Evolutionary conservation across 495 filamentous ascomycete species (phyloP).

Genomic region (Penicillium mononematosum): DNA sequence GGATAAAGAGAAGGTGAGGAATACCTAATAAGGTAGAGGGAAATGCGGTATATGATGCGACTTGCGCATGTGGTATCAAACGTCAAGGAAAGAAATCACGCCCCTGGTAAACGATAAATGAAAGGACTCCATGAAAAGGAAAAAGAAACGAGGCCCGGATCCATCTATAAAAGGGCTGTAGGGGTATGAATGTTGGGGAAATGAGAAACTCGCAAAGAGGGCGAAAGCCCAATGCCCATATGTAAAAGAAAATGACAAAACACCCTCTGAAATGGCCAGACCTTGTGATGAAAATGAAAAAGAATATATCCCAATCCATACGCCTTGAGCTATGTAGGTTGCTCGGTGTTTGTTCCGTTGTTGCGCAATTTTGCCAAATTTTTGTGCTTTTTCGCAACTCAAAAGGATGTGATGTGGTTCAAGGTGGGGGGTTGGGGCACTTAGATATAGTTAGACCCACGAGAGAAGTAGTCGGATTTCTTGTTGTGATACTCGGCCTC

Average conservation of each 20-base stretch:
- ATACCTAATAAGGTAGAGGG: conserved; percentile 16
- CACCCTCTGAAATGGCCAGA: conserved; percentile 22
- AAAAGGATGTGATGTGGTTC: conserved; percentile 17
- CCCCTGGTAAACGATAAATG: conserved; percentile 19
- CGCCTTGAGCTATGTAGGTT: conserved; percentile 34
- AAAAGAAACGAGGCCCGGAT: conserved; percentile 41
- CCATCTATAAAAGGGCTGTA: conserved; percentile 44
- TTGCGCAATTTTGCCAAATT: conserved; percentile 29
- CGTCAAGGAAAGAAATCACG: conserved; percentile 23
- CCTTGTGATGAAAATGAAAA: conserved; percentile 30
- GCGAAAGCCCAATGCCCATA: conserved; percentile 17
- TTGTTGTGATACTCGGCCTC: conserved; percentile 88
- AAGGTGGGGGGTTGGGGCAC: conserved; percentile 11
- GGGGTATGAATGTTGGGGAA: conserved; percentile 41
- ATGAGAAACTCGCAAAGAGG: conserved; percentile 21
- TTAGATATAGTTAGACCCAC: conserved; percentile 53
- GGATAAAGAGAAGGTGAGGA: conserved; percentile 17
- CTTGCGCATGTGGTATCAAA: conserved; percentile 43
- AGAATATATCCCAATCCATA: conserved; percentile 27
- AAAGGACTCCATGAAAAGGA: conserved; percentile 28
- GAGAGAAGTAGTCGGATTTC: conserved; percentile 70
- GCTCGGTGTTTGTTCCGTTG: conserved; percentile 22
- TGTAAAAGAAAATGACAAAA: conserved; percentile 23
- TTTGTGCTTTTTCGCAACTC: conserved; percentile 27
- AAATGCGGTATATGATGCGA: conserved; percentile 34